phyloP scores from a whole-genome alignment of 1,284 basidiomycete species.

The Microbotryomycetes sp. region DNA sequence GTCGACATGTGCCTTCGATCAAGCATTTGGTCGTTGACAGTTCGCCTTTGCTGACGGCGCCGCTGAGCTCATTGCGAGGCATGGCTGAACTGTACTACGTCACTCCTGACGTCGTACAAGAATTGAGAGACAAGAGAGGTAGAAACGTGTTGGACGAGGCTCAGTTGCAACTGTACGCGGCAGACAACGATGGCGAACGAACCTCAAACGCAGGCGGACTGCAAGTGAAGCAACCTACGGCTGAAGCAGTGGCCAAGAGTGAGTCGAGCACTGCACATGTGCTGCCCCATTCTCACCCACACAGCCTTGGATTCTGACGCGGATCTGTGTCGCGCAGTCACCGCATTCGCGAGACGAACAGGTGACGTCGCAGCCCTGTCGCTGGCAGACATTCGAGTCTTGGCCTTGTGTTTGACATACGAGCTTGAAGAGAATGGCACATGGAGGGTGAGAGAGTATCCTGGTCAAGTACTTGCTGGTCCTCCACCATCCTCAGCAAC shows the following conservation, averaged over 20 bases:
- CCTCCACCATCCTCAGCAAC: slow-evolving; percentile 8
- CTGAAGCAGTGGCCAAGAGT: slow-evolving; percentile 71
- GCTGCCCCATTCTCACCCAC: neutral
- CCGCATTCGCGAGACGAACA: slow-evolving; percentile 87
- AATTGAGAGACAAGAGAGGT: slow-evolving; percentile 78
- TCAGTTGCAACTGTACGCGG: slow-evolving; percentile 56
- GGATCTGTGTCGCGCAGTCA: slow-evolving; percentile 52
- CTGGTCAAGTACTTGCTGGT: slow-evolving; percentile 39
- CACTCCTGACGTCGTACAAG: slow-evolving; percentile 78
- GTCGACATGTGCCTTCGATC: slow-evolving; percentile 43
- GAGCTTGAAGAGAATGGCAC: slow-evolving; percentile 53
- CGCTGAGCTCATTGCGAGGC: slow-evolving; percentile 70
- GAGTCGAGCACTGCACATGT: slow-evolving; percentile 35
- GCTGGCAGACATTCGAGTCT: slow-evolving; percentile 79
- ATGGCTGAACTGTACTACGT: slow-evolving; percentile 76
- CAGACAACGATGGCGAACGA: neutral
- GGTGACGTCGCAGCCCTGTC: slow-evolving; percentile 94
- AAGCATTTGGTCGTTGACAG: slow-evolving; percentile 83
- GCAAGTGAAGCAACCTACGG: slow-evolving; percentile 62
- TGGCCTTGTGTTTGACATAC: slow-evolving; percentile 60
- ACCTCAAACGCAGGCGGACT: slow-evolving; percentile 20
- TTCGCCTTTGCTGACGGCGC: slow-evolving; percentile 62
- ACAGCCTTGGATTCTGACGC: neutral
- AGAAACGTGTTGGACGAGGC: slow-evolving; percentile 72
- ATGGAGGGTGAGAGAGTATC: slow-evolving; percentile 49